Base-by-base conservation (phyloP, 352 stramenopile species). In the Globisporangium uncinulatum region DNA sequence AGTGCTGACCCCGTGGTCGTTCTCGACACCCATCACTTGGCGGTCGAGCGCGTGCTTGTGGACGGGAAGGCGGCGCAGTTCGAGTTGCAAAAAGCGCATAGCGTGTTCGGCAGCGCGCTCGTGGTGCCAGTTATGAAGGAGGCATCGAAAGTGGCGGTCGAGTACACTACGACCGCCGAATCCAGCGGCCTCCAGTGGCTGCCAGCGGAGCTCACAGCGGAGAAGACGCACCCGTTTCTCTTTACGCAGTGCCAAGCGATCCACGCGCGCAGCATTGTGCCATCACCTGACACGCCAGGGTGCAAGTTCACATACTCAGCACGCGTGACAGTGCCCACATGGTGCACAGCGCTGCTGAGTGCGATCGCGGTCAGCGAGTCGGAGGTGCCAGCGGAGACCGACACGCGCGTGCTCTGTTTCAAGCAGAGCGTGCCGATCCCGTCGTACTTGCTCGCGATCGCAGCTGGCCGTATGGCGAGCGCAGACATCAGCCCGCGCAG, bases 221-320 rank as follows among this genome's bases (percentile, higher is more conserved):
- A 87, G 17, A 97, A 98, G 67, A 87, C 83, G 47, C 77, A 95
- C 59, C 95, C 96, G 10, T 99, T 98, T 69, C 71, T 98, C 24
- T 98, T 97, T 70, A 98, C 92, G 20, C 92, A 98, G 63, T 95
- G 86, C 61, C 83, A 92, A 43, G 94, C 95, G 6, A 99, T 99
- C 67, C 95, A 99, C 68, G 93, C 94, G 8, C 84, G 97, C 21
- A 96, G 80, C 6, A 74, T 99, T 39, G 54, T 99, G 36, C 97
- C 97, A n/a, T 98, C 94, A 66, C 92, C 97, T 24, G 97, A 99
- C 78, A 87, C 86, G 17, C 95, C 94, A 4, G 73, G 71, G 13
- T 84, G 86, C 46, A 98, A 99, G 70, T 91, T 98, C 55, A 97
- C 96, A 10, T 99, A 98, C 75, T 79, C 86, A 46, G 92, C 95